Evolutionary conservation across 129 eudicot species (phyloP).

Genomic region (Flaveria sonorensis): DNA sequence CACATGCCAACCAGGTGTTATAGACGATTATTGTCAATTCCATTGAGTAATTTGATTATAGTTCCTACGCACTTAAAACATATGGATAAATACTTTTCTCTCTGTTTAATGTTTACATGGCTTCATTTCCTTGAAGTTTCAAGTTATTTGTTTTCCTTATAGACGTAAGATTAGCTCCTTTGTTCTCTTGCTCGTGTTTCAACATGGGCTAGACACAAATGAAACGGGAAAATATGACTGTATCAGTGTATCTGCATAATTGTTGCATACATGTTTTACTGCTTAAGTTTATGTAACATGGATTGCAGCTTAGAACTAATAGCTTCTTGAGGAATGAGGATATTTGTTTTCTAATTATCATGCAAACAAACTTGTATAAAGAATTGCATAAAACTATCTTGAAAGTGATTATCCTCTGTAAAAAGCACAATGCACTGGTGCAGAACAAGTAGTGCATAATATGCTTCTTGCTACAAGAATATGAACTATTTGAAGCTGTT

Average conservation of each 20-base stretch:
- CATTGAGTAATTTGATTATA: not conserved
- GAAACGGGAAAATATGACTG: not conserved
- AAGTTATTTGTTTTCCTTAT: not conserved
- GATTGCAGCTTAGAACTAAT: not conserved
- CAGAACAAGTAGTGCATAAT: not conserved
- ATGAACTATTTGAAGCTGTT: not conserved
- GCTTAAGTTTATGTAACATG: not conserved
- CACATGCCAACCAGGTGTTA: too few relatives aligned
- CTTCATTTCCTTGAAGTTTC: not conserved
- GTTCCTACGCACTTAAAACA: not conserved
- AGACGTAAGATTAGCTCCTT: not conserved
- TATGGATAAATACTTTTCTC: not conserved
- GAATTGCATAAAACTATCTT: slow-evolving; percentile 12
- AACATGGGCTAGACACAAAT: not conserved
- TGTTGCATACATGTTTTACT: not conserved
- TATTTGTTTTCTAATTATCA: slow-evolving; percentile 9
- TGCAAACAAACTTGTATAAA: slow-evolving; percentile 17
- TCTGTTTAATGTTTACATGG: not conserved
- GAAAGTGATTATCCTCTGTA: slow-evolving; percentile 1
- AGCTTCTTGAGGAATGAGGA: not conserved
- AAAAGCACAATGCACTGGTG: not conserved
- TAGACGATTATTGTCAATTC: not conserved
- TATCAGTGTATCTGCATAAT: not conserved
- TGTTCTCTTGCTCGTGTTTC: too few relatives aligned
- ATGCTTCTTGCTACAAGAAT: slow-evolving; percentile 14